Conservation (phyloP, 805 yeast genomes). For the Hanseniaspora hatyaiensis region DNA sequence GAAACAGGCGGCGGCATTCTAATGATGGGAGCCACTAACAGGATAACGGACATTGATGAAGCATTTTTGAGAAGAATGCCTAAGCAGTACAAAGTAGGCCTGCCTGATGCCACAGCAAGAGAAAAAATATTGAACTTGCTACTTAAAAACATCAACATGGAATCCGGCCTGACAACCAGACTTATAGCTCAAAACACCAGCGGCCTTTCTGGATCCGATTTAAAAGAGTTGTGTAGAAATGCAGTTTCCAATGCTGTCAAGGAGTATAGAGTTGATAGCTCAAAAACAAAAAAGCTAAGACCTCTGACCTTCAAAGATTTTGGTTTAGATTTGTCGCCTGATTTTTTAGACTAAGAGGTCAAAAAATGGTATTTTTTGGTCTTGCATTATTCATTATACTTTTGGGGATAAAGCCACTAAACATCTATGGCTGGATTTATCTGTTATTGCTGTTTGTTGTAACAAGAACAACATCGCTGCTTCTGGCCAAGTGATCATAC, state of each 20-base stretch:
- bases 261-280: constrained; percentile 62
- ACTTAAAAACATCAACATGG: constrained; percentile 53
- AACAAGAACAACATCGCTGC: too few relatives aligned
- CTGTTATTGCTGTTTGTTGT: too few relatives aligned
- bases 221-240: constrained; percentile 81
- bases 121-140: constrained; percentile 56
- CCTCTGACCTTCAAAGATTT: constrained; percentile 11
- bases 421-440: too few relatives aligned
- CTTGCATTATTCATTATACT: too few relatives aligned
- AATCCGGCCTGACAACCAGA: constrained; percentile 47
- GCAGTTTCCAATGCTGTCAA: constrained; percentile 85
- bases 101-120: constrained; percentile 62
- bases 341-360: neutral
- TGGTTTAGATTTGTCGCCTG: neutral
- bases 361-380: neutral
- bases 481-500: too few relatives aligned
- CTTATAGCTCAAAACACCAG: constrained; percentile 50
- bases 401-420: too few relatives aligned
- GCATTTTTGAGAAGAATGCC: constrained; percentile 92
- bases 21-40: constrained; percentile 88
- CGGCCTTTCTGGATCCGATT: constrained; percentile 82
- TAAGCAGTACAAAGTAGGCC: constrained; percentile 65
- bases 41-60: constrained; percentile 81
- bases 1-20: constrained; percentile 64
- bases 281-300: constrained; percentile 32